phyloP scores from a whole-genome alignment of 169 alveolate genomes.

The Plasmodium blacklocki region DNA sequence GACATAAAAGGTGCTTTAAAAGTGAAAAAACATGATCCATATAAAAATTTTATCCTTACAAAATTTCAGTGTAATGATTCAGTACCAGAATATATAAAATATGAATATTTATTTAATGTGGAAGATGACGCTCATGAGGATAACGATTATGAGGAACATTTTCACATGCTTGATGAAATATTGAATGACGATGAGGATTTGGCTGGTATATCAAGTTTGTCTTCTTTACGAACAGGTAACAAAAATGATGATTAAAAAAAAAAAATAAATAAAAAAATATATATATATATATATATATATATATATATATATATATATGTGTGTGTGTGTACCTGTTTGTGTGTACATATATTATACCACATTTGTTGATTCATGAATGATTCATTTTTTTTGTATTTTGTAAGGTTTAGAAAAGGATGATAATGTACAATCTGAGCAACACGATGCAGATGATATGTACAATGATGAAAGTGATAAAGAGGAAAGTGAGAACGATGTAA shows the following conservation, averaged over 20 bases:
- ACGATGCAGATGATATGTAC: not conserved
- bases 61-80: conserved; percentile 72
- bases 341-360: not conserved
- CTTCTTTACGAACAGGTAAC: conserved; percentile 19
- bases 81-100: conserved; percentile 71
- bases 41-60: conserved; percentile 79
- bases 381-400: not conserved
- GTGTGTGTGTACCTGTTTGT: not conserved
- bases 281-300: not conserved
- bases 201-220: conserved; percentile 17
- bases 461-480: not conserved
- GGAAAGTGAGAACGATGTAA: conserved; percentile 3
- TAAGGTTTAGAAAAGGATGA: not conserved
- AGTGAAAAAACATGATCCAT: conserved; percentile 83
- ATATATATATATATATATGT: conserved; percentile 7
- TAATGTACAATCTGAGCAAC: not conserved
- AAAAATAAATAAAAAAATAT: not conserved
- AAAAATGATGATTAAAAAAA: not conserved
- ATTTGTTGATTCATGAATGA: not conserved
- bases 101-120: conserved; percentile 81
- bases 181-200: conserved; percentile 53
- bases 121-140: conserved; percentile 67
- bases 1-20: conserved; percentile 85
- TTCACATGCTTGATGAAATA: conserved; percentile 56
- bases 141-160: conserved; percentile 48